These are phyloP conservation scores for Citeromyces matritensis DNA, from an alignment of 805 yeast species.

Conservation along the genomic window DNA sequence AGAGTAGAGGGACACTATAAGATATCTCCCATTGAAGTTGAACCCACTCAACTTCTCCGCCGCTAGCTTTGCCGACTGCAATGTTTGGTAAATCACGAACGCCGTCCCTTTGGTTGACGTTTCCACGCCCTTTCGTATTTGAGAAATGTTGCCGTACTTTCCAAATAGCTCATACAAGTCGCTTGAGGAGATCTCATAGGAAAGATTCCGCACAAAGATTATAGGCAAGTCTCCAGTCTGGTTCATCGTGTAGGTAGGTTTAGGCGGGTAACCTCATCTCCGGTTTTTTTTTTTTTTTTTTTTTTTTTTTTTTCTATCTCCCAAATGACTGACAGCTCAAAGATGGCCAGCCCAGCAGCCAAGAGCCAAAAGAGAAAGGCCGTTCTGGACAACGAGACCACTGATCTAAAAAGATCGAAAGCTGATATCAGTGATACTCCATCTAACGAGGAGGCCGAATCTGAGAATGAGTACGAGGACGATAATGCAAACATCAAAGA, in stretches of 20 bases:
- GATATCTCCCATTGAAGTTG: conserved; percentile 41
- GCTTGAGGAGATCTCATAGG: conserved; percentile 28
- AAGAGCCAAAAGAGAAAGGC: too few relatives aligned
- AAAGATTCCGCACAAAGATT: conserved; percentile 39
- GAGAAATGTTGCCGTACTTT: conserved; percentile 39
- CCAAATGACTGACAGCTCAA: too few relatives aligned
- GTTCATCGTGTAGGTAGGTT: neutral
- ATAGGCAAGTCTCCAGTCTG: conserved; percentile 14
- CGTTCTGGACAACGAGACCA: too few relatives aligned
- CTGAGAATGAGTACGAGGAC: neutral
- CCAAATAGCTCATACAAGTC: conserved; percentile 38
- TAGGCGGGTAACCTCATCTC: neutral
- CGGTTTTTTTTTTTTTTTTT: neutral
- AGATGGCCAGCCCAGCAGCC: too few relatives aligned
- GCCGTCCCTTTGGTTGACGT: conserved; percentile 34
- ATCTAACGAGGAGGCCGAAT: neutral
- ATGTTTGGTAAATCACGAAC: conserved; percentile 33
- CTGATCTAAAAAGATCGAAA: neutral
- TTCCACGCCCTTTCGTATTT: conserved; percentile 28
- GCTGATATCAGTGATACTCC: neutral
- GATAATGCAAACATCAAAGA: neutral
- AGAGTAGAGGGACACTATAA: conserved; percentile 32
- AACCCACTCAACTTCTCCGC: conserved; percentile 42
- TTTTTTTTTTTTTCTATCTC: neutral
- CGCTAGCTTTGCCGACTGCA: conserved; percentile 32